Evolutionary conservation across 768 basidiomycete species (phyloP).

Genomic region (Tylopilus balloui): DNA sequence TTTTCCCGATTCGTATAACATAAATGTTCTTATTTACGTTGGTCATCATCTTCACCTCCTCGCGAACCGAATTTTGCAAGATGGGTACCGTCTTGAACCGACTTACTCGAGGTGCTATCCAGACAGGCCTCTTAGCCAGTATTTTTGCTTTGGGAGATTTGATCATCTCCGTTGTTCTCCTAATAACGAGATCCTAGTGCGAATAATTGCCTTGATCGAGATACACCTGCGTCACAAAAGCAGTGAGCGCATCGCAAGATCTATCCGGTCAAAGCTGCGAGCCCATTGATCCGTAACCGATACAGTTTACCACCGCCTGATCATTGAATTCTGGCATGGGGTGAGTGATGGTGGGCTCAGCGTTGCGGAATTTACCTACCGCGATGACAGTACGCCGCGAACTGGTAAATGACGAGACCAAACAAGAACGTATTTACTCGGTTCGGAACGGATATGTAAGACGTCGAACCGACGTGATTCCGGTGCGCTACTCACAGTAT

Average conservation of each 20-base stretch:
- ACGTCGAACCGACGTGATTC: not conserved
- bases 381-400: slow-evolving; percentile 31
- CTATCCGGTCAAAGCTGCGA: not conserved
- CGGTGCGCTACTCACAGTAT: not conserved
- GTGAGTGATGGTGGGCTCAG: too few relatives aligned
- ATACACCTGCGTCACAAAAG: slow-evolving; percentile 47
- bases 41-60: not conserved
- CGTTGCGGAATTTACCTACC: not conserved
- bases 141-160: slow-evolving; percentile 10
- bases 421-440: slow-evolving; percentile 29
- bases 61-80: not conserved
- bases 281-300: not conserved
- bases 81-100: not conserved
- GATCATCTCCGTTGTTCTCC: too few relatives aligned
- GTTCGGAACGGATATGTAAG: not conserved
- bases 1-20: too few relatives aligned
- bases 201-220: too few relatives aligned
- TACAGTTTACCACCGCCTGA: slow-evolving; percentile 6
- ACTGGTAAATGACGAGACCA: slow-evolving; percentile 41
- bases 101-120: not conserved
- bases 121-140: not conserved
- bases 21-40: not conserved
- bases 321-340: slow-evolving; percentile 14
- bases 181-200: too few relatives aligned
- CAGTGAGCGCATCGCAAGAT: slow-evolving; percentile 43